phyloP scores from a whole-genome alignment of 139 green algal species.

The Eudorina sp. region DNA sequence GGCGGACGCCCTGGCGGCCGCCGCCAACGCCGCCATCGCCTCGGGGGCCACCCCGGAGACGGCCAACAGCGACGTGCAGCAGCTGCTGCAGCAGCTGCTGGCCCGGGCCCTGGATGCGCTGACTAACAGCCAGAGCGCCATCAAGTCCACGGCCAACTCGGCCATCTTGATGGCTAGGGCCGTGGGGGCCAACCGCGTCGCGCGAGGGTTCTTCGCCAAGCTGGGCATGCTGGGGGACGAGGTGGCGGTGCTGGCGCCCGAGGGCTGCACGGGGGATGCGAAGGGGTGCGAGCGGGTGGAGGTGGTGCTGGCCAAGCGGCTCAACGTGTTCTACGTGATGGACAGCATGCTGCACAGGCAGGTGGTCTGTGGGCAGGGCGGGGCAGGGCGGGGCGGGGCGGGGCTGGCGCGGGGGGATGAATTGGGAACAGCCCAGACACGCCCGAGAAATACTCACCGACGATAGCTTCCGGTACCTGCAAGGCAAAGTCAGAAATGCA shows the following conservation, averaged over 20 bases:
- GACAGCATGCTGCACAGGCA: constrained; percentile 39
- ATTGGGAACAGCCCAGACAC: too few species aligned
- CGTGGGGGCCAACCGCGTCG: constrained; percentile 19
- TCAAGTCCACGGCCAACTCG: constrained; percentile 7
- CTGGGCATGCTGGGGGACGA: constrained; percentile 11
- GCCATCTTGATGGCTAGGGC: constrained; percentile 19
- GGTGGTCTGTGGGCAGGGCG: too few species aligned
- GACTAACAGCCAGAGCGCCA: constrained; percentile 32
- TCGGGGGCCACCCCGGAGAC: background rate
- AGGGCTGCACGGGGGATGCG: constrained; percentile 29
- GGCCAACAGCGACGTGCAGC: constrained; percentile 4
- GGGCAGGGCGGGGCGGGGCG: too few species aligned
- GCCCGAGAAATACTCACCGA: background rate
- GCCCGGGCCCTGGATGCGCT: background rate
- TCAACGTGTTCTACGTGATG: constrained; percentile 44
- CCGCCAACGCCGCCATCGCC: background rate
- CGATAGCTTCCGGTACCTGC: too few species aligned
- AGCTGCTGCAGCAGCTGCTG: constrained; percentile 6
- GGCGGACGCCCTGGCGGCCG: constrained; percentile 1
- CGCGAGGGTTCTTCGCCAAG: constrained; percentile 16
- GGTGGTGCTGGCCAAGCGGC: constrained; percentile 23
- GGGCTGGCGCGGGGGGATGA: too few species aligned
- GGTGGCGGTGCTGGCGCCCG: constrained; percentile 19
- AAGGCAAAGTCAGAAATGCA: too few species aligned
- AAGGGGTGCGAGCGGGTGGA: background rate